A percentile compares a stretch with the other conserved stretches of the same genome.
phyloP scores from a whole-genome alignment of 148 eudicot genomes.

The Rhododendron kiyosumense region DNA sequence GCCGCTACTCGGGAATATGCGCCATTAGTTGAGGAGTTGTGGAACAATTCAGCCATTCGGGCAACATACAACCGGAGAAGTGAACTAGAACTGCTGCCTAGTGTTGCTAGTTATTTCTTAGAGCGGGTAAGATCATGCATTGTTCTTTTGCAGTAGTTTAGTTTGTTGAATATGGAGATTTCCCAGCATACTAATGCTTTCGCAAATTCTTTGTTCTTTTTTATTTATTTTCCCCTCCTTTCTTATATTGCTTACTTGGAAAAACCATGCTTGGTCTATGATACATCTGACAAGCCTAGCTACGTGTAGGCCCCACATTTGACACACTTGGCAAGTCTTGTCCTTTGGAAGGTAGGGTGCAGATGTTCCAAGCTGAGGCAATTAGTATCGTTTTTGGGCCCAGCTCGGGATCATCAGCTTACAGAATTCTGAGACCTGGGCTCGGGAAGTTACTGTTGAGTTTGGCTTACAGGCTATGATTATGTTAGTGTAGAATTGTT shows the following conservation, averaged over 20 bases:
- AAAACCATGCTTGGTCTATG: not conserved
- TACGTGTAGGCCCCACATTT: not conserved
- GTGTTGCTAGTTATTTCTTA: constrained; percentile 73
- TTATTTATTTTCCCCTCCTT: not conserved
- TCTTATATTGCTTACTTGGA: not conserved
- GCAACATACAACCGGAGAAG: constrained; percentile 78
- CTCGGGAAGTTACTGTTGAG: not conserved
- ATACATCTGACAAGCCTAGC: not conserved
- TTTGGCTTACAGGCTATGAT: not conserved
- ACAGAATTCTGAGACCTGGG: not conserved
- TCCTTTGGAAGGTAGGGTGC: not conserved
- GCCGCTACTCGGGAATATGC: constrained; percentile 98
- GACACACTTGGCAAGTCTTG: not conserved
- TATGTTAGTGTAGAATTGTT: not conserved
- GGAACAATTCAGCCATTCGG: constrained; percentile 70
- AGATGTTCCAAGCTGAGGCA: not conserved
- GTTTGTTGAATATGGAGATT: constrained; percentile 2
- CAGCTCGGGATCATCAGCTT: not conserved
- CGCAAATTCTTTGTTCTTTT: not conserved
- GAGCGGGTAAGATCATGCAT: constrained; percentile 62
- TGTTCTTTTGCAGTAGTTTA: not conserved
- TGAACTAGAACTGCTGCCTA: constrained; percentile 77
- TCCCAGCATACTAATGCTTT: not conserved
- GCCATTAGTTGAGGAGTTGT: constrained; percentile 82
- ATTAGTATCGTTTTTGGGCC: not conserved